Conservation (phyloP, 2,329 filamentous ascomycete species). For the Neoscytalidium dimidiatum region DNA sequence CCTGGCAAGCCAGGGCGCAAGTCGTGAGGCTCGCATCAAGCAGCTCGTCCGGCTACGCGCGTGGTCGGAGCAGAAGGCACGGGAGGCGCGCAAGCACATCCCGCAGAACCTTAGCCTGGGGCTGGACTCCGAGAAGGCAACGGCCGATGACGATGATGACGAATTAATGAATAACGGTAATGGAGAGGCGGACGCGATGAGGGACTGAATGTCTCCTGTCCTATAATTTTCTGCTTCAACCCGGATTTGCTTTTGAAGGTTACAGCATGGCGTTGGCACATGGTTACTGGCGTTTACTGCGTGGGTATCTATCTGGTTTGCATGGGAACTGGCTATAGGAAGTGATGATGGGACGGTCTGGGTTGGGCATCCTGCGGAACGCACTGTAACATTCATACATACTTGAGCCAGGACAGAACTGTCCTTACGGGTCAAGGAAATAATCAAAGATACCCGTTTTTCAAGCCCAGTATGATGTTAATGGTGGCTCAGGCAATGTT, state of each 20-base stretch:
- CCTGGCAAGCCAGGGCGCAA: conserved; percentile 68
- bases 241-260: neutral
- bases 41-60: conserved; percentile 78
- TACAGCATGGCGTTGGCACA: conserved; percentile 10
- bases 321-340: neutral
- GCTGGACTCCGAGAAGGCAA: conserved; percentile 35
- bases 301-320: neutral
- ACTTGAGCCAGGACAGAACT: neutral
- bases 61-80: conserved; percentile 75
- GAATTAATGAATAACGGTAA: conserved; percentile 30
- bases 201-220: neutral
- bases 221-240: neutral
- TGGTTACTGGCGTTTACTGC: neutral
- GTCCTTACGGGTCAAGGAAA: conserved; percentile 1
- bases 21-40: conserved; percentile 78
- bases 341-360: neutral
- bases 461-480: no score
- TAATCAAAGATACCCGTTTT: conserved; percentile 17
- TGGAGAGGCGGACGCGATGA: conserved; percentile 40
- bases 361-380: neutral
- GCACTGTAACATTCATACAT: conserved; percentile 1
- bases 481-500: no score
- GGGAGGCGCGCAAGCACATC: conserved; percentile 44
- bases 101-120: conserved; percentile 45
- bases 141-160: conserved; percentile 24